phyloP scores from a whole-genome alignment of 2,329 filamentous ascomycete species.

The Ophidiomyces ophidiicola region DNA sequence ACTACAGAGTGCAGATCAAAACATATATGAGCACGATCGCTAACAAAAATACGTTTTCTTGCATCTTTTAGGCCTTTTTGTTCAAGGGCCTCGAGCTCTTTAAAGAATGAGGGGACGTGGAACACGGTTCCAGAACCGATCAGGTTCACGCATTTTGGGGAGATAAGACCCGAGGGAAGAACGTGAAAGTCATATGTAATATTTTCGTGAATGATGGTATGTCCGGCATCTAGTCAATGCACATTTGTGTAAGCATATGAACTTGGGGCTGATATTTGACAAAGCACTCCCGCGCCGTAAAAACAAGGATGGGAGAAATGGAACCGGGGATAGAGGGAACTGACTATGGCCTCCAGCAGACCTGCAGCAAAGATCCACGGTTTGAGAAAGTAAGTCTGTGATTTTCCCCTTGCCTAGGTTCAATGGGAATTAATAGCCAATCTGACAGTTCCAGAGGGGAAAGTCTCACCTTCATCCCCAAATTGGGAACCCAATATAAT shows the following conservation, averaged over 20 bases:
- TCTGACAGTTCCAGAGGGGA: too few relatives aligned
- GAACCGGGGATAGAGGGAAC: conserved; percentile 16
- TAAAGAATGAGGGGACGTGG: conserved; percentile 39
- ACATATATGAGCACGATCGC: conserved; percentile 25
- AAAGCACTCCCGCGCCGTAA: not conserved
- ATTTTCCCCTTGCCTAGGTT: conserved; percentile 39
- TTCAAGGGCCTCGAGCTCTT: conserved; percentile 34
- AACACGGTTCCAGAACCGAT: conserved; percentile 38
- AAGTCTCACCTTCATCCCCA: conserved; percentile 35
- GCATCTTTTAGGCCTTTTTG: conserved; percentile 33
- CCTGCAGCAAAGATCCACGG: conserved; percentile 34
- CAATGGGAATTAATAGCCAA: too few relatives aligned
- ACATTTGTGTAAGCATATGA: not conserved
- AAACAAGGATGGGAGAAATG: not conserved
- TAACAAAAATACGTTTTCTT: conserved; percentile 34
- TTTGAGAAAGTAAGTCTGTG: conserved; percentile 36
- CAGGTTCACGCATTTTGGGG: conserved; percentile 35
- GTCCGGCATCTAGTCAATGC: conserved; percentile 29
- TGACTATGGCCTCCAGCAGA: conserved; percentile 37
- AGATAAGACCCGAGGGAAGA: conserved; percentile 32
- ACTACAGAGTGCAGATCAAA: conserved; percentile 18
- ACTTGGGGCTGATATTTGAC: too few relatives aligned
- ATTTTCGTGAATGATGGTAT: conserved; percentile 37
- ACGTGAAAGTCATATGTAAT: conserved; percentile 41
- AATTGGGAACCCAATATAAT: conserved; percentile 38